Evolutionary conservation across 495 filamentous ascomycete genomes (phyloP).

Genomic region (Podospora conica): DNA sequence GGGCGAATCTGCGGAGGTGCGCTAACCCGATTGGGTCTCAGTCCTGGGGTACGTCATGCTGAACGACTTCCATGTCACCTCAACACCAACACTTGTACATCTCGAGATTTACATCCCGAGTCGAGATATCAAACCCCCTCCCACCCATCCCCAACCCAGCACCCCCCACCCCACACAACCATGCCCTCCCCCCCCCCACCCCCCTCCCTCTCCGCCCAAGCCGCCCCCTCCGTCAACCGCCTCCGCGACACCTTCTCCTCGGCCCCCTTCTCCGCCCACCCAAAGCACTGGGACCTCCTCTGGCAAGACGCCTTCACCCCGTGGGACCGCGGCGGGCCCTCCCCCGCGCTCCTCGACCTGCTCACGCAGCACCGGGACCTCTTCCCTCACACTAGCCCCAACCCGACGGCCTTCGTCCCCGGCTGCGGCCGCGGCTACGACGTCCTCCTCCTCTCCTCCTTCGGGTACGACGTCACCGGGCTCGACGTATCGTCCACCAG

Average conservation of each 20-base stretch:
- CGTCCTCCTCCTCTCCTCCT: conserved; percentile 60
- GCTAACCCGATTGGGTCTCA: not conserved
- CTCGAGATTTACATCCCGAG: not conserved
- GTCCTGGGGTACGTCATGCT: not conserved
- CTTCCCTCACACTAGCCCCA: conserved; percentile 29
- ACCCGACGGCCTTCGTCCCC: conserved; percentile 53
- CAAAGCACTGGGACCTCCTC: conserved; percentile 52
- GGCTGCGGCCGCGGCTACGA: conserved; percentile 77
- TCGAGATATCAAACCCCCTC: not conserved
- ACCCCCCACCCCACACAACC: not conserved
- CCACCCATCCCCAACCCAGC: not conserved
- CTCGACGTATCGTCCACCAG: conserved; percentile 60
- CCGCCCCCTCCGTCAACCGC: conserved; percentile 3
- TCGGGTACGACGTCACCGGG: conserved; percentile 68
- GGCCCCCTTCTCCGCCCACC: conserved; percentile 26
- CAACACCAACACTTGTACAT: not conserved
- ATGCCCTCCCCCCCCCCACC: not conserved
- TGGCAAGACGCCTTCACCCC: conserved; percentile 62
- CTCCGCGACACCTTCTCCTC: conserved; percentile 21
- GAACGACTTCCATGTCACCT: not conserved
- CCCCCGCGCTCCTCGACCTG: conserved; percentile 59
- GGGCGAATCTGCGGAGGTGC: not conserved
- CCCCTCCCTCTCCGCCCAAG: not conserved
- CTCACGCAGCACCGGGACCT: conserved; percentile 40
- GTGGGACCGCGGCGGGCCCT: conserved; percentile 63